phyloP scores from a whole-genome alignment of 257 asterid genomes.

The Forsythia viridissima region DNA sequence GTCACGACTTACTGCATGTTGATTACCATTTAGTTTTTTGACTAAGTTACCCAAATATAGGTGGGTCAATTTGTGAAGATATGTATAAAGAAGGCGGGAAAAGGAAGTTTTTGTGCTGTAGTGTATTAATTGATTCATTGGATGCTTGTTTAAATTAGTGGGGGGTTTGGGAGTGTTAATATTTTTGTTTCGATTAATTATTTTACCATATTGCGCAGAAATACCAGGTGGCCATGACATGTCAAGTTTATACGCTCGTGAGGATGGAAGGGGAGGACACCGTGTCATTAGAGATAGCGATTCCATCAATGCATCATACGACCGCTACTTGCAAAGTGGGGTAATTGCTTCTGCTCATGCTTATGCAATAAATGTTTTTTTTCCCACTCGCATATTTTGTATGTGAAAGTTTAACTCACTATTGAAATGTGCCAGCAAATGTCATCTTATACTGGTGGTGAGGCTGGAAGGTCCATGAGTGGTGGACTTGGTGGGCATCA shows the following conservation, averaged over 20 bases:
- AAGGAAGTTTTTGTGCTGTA: neutral
- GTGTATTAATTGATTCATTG: neutral
- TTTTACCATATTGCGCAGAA: constrained; percentile 37
- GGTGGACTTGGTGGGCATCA: constrained; percentile 52
- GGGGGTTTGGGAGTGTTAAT: neutral
- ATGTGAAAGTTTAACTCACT: constrained; percentile 13
- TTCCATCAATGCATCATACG: constrained; percentile 79
- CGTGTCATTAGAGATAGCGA: constrained; percentile 60
- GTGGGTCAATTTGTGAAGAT: neutral
- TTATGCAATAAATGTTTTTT: constrained; percentile 2
- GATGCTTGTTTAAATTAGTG: neutral
- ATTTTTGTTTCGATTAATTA: neutral
- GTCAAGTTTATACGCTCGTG: constrained; percentile 41
- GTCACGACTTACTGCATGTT: neutral
- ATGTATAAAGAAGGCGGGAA: neutral
- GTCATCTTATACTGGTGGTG: constrained; percentile 44
- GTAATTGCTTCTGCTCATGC: constrained; percentile 31
- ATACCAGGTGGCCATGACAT: constrained; percentile 56
- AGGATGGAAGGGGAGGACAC: constrained; percentile 55
- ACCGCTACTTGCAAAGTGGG: constrained; percentile 70
- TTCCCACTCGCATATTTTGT: neutral
- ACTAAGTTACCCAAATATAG: neutral
- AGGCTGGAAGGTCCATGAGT: constrained; percentile 57
- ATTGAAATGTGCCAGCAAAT: constrained; percentile 45
- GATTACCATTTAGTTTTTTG: neutral